Conservation (phyloP, 2,329 filamentous ascomycete genomes). For the Ophiosphaerella herpotricha region DNA sequence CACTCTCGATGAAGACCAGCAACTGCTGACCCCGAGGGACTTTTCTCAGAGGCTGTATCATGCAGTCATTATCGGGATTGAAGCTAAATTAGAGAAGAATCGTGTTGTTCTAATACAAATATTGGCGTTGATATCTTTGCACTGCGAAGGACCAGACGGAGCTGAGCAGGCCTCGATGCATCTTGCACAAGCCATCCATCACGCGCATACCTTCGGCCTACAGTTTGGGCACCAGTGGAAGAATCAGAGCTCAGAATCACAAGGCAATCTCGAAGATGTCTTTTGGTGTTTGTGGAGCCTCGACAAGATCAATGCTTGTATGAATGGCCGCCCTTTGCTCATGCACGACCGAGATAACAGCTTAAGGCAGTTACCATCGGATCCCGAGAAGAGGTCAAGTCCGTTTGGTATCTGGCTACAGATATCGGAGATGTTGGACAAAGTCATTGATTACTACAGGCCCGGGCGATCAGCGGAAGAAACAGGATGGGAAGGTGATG, state of each 20-base stretch:
- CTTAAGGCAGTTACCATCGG: slow-evolving; percentile 47
- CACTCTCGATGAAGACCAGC: slow-evolving; percentile 42
- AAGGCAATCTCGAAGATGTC: slow-evolving; percentile 50
- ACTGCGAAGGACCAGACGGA: slow-evolving; percentile 54
- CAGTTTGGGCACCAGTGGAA: slow-evolving; percentile 50
- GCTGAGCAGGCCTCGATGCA: slow-evolving; percentile 54
- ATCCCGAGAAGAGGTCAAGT: slow-evolving; percentile 51
- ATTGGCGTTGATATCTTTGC: slow-evolving; percentile 53
- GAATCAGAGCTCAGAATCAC: slow-evolving; percentile 43
- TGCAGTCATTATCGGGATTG: slow-evolving; percentile 48
- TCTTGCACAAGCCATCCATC: slow-evolving; percentile 55
- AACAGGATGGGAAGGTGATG: slow-evolving; percentile 54
- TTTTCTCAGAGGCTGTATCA: slow-evolving; percentile 53
- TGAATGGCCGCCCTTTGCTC: slow-evolving; percentile 53
- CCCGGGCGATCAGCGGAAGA: slow-evolving; percentile 47
- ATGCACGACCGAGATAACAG: slow-evolving; percentile 56
- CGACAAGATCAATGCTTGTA: slow-evolving; percentile 54
- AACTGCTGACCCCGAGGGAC: slow-evolving; percentile 46
- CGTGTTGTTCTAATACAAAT: slow-evolving; percentile 54
- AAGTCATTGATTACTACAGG: slow-evolving; percentile 54
- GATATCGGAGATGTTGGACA: slow-evolving; percentile 52
- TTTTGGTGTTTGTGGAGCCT: slow-evolving; percentile 58
- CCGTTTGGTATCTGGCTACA: slow-evolving; percentile 55
- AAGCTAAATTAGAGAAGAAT: slow-evolving; percentile 50
- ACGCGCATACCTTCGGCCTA: slow-evolving; percentile 55